Percentiles rank a stretch among this genome's conserved stretches.
Conservation (phyloP, 73 alveolate genomes). For the Durusdinium trenchii region DNA sequence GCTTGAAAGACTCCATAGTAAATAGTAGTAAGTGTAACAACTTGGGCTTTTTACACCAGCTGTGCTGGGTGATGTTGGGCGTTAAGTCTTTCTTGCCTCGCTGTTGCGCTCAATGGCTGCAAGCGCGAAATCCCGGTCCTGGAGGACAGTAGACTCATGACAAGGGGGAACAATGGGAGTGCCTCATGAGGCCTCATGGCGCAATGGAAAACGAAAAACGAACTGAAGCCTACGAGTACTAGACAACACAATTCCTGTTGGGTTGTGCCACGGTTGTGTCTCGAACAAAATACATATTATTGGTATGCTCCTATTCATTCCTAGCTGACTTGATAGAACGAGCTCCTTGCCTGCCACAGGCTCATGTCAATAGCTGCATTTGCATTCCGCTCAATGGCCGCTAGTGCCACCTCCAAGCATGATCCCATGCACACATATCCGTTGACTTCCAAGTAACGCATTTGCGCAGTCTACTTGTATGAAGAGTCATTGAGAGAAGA, state of each 20-base stretch:
- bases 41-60: background rate
- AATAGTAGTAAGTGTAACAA: background rate
- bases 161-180: no score
- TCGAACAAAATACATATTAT: no score
- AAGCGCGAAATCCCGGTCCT: slow-evolving; percentile 74
- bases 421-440: no score
- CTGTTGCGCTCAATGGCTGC: slow-evolving; percentile 82
- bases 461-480: no score
- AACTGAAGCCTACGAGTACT: background rate
- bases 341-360: slow-evolving; percentile 51
- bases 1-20: no score
- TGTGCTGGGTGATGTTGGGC: background rate
- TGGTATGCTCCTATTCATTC: no score
- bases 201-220: background rate
- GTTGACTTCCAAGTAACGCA: no score
- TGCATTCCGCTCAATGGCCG: slow-evolving; percentile 82
- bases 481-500: no score
- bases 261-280: background rate
- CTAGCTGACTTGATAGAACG: background rate
- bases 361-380: slow-evolving; percentile 52
- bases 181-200: background rate
- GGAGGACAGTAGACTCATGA: no score
- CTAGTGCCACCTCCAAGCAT: slow-evolving; percentile 80
- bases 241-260: background rate
- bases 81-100: background rate